Evolutionary conservation across 768 basidiomycete species (phyloP).

Genomic region (Boletus bicolor): DNA sequence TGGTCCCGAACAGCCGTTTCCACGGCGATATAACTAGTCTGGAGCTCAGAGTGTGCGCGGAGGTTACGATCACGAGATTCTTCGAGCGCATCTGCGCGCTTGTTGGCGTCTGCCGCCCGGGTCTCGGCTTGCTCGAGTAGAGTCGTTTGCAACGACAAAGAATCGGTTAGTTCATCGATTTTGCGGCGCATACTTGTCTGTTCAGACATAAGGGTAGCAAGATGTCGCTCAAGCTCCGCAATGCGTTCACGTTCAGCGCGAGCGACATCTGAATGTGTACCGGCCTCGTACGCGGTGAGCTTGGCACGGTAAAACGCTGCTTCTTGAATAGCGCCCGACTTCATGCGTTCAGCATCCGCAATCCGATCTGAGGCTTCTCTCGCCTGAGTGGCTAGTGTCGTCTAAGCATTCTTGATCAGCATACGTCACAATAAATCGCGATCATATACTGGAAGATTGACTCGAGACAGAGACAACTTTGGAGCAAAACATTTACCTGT

Average conservation of each 20-base stretch:
- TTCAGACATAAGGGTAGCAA: slow-evolving; percentile 59
- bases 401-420: slow-evolving; percentile 39
- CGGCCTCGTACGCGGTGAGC: slow-evolving; percentile 78
- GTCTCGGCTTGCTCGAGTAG: slow-evolving; percentile 78
- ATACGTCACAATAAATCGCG: neutral
- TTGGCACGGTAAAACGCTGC: slow-evolving; percentile 96
- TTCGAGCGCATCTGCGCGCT: slow-evolving; percentile 74
- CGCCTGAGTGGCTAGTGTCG: slow-evolving; percentile 72
- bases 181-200: slow-evolving; percentile 66
- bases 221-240: slow-evolving; percentile 67
- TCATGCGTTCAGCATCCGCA: slow-evolving; percentile 74
- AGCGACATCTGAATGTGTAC: slow-evolving; percentile 58
- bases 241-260: slow-evolving; percentile 79
- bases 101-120: slow-evolving; percentile 66
- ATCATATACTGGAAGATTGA: neutral
- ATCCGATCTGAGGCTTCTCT: slow-evolving; percentile 73
- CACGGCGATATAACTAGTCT: slow-evolving; percentile 54
- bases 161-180: slow-evolving; percentile 67
- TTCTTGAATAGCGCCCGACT: slow-evolving; percentile 81
- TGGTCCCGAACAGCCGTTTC: slow-evolving; percentile 75
- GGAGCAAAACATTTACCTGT: slow-evolving; percentile 55
- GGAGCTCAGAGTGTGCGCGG: slow-evolving; percentile 67
- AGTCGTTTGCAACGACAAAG: slow-evolving; percentile 72
- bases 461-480: neutral
- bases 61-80: slow-evolving; percentile 60